These are phyloP conservation scores for Actinomortierella ambigua DNA, from an alignment of 371 early-diverging fungal species.

Conservation along the genomic window DNA sequence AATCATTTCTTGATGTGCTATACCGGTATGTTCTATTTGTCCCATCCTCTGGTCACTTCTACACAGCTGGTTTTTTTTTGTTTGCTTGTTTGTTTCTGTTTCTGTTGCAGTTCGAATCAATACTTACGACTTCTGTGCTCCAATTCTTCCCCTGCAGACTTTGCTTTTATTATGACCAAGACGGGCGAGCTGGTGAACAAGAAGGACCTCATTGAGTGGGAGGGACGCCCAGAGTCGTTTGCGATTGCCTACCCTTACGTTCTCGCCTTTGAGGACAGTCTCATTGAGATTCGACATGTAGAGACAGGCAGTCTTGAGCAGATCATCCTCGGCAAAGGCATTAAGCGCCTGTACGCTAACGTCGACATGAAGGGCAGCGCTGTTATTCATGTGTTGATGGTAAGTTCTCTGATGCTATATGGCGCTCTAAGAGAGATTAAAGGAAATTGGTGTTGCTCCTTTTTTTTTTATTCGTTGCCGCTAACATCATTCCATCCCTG, in stretches of 20 bases:
- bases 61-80: neutral
- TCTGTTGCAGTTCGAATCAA: neutral
- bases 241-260: constrained; percentile 70
- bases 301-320: constrained; percentile 71
- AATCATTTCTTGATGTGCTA: constrained; percentile 90
- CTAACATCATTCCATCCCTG: neutral
- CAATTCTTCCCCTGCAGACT: constrained; percentile 14
- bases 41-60: neutral
- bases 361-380: constrained; percentile 21
- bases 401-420: constrained; percentile 3
- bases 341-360: constrained; percentile 30
- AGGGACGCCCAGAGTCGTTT: constrained; percentile 40
- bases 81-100: neutral
- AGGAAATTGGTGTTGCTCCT: neutral
- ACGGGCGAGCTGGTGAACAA: constrained; percentile 31
- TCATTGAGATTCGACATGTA: constrained; percentile 89
- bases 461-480: too few species aligned
- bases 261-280: constrained; percentile 82
- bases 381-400: constrained; percentile 24
- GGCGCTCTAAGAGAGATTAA: too few species aligned
- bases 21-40: constrained; percentile 56
- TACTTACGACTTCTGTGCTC: neutral
- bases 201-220: constrained; percentile 39
- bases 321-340: constrained; percentile 53
- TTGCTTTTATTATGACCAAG: constrained; percentile 45